Evolutionary conservation across 2,329 filamentous ascomycete genomes (phyloP).

Genomic region (Aureobasidium sp.): DNA sequence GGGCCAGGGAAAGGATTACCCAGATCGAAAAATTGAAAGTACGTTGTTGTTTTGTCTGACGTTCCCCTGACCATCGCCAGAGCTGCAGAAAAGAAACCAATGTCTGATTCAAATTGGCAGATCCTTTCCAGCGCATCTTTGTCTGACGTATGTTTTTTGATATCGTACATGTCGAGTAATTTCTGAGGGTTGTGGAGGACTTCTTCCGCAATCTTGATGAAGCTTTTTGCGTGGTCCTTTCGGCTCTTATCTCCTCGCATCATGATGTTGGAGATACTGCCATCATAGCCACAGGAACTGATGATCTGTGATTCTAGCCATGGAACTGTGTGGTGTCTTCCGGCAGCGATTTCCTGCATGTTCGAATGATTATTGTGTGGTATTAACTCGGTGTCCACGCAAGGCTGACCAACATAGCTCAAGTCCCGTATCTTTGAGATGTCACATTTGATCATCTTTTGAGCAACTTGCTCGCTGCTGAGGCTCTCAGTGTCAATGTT

Average conservation of each 20-base stretch:
- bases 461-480: constrained; percentile 14
- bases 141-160: constrained; percentile 13
- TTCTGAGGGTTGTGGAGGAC: constrained; percentile 40
- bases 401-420: constrained; percentile 17
- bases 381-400: constrained; percentile 16
- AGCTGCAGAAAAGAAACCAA: constrained; percentile 20
- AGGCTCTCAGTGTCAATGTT: constrained; percentile 3
- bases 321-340: neutral
- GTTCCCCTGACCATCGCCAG: constrained; percentile 16
- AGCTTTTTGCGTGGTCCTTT: constrained; percentile 51
- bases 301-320: constrained; percentile 18
- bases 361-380: constrained; percentile 17
- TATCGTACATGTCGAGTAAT: constrained; percentile 17
- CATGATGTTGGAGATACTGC: constrained; percentile 26
- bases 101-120: constrained; percentile 21
- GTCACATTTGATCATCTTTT: constrained; percentile 16
- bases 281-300: constrained; percentile 25
- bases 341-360: constrained; percentile 12
- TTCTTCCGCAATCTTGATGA: constrained; percentile 47
- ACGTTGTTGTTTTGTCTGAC: constrained; percentile 1
- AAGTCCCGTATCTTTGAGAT: constrained; percentile 18
- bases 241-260: constrained; percentile 44
- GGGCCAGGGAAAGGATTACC: constrained; percentile 19
- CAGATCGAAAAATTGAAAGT: constrained; percentile 20
- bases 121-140: constrained; percentile 17